Evolutionary conservation across 202 grass and related monocot genomes (phyloP).

Genomic region (Digitaria exilis): DNA sequence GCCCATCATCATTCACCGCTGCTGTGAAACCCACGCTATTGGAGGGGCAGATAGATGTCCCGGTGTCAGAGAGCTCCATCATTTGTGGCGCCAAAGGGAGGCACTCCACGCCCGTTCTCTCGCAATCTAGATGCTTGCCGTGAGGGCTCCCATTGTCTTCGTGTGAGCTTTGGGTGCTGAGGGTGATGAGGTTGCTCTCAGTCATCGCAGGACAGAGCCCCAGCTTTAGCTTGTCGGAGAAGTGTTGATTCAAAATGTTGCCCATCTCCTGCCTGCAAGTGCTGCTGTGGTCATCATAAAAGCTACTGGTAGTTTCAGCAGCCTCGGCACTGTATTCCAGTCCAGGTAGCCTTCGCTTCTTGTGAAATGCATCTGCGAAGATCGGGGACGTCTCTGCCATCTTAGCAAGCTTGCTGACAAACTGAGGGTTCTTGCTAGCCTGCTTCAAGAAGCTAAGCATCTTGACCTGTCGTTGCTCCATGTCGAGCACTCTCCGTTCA

Average conservation of each 20-base stretch:
- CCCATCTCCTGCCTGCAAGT: conserved; percentile 64
- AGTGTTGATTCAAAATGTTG: conserved; percentile 63
- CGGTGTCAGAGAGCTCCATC: conserved; percentile 61
- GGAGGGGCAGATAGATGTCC: conserved; percentile 58
- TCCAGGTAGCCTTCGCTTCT: conserved; percentile 75
- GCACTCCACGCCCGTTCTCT: conserved; percentile 40
- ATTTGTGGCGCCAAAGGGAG: conserved; percentile 44
- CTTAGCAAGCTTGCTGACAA: conserved; percentile 83
- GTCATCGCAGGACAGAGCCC: conserved; percentile 66
- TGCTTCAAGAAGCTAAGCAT: conserved; percentile 85
- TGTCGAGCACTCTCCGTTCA: conserved; percentile 63
- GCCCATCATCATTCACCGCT: conserved; percentile 41
- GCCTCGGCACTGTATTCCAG: conserved; percentile 44
- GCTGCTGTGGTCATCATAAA: conserved; percentile 80
- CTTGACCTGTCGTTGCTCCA: conserved; percentile 84
- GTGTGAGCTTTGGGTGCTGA: conserved; percentile 65
- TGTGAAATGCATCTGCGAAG: conserved; percentile 58
- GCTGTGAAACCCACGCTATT: conserved; percentile 47
- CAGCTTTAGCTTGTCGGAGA: conserved; percentile 84
- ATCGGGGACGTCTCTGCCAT: conserved; percentile 61
- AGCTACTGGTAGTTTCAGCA: conserved; percentile 54
- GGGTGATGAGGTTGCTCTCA: conserved; percentile 46
- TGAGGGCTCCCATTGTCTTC: conserved; percentile 59
- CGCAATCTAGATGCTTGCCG: conserved; percentile 50
- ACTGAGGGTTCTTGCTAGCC: conserved; percentile 67